Percentiles rank a stretch among this genome's conserved stretches.
phyloP scores from a whole-genome alignment of 2,329 filamentous ascomycete species.

The Lecanosticta acicola region DNA sequence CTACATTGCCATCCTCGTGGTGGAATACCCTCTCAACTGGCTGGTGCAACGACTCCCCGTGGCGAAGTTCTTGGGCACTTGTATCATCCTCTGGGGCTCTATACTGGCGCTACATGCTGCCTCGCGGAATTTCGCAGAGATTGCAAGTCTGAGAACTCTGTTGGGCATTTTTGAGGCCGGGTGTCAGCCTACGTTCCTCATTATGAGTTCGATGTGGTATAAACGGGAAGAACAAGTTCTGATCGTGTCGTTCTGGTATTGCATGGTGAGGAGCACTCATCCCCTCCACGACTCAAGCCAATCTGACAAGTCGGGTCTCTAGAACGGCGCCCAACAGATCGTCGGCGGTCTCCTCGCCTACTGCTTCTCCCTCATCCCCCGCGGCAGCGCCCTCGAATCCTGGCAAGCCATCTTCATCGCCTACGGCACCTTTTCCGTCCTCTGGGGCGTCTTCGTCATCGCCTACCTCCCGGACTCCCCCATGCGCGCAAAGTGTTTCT shows the following conservation, averaged over 20 bases:
- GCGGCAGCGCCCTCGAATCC: conserved; percentile 28
- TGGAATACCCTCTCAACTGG: conserved; percentile 66
- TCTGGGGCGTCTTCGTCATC: conserved; percentile 61
- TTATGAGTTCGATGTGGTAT: conserved; percentile 67
- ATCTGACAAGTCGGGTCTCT: background rate
- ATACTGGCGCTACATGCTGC: conserved; percentile 58
- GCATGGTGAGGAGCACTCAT: conserved; percentile 11
- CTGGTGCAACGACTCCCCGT: conserved; percentile 57
- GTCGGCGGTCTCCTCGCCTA: conserved; percentile 64
- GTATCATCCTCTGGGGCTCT: conserved; percentile 59
- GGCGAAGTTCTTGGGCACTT: conserved; percentile 57
- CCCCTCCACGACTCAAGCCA: background rate
- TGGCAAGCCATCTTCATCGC: conserved; percentile 52
- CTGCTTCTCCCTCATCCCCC: conserved; percentile 36
- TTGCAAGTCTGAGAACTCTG: conserved; percentile 58
- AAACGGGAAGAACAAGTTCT: conserved; percentile 61
- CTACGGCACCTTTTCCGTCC: conserved; percentile 47
- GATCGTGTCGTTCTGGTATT: conserved; percentile 62
- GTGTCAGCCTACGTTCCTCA: conserved; percentile 62
- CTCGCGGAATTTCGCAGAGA: conserved; percentile 54
- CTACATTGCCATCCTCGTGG: conserved; percentile 64
- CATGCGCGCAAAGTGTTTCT: conserved; percentile 66
- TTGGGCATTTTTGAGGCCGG: conserved; percentile 67
- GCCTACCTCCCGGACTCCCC: conserved; percentile 63
- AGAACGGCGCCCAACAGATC: conserved; percentile 53